Evolutionary conservation across 352 stramenopile genomes (phyloP).

Genomic region (Peronospora belbahrii): DNA sequence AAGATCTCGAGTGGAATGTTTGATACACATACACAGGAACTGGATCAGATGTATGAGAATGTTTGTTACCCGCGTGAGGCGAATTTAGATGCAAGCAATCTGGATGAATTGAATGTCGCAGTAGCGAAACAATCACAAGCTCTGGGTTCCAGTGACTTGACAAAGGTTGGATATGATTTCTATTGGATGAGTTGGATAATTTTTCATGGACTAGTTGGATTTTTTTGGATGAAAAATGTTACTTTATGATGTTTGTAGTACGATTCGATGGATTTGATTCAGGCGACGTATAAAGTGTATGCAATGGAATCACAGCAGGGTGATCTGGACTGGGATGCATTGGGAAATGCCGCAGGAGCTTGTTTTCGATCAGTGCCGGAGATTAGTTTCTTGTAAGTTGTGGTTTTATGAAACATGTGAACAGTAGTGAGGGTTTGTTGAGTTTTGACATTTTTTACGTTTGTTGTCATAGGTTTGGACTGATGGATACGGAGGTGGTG

Average conservation of each 20-base stretch:
- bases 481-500: conserved; percentile 73
- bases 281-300: conserved; percentile 36
- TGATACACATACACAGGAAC: conserved; percentile 43
- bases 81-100: conserved; percentile 73
- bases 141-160: conserved; percentile 62
- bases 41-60: conserved; percentile 70
- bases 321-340: conserved; percentile 55
- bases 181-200: background rate
- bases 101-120: conserved; percentile 74
- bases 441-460: conserved; percentile 3
- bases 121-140: conserved; percentile 69
- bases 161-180: conserved; percentile 34
- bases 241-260: conserved; percentile 26
- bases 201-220: background rate
- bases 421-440: background rate
- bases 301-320: conserved; percentile 23
- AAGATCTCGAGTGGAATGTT: conserved; percentile 58
- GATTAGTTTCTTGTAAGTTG: conserved; percentile 57
- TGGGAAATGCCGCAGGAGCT: conserved; percentile 49
- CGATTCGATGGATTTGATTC: conserved; percentile 60
- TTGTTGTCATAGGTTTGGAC: conserved; percentile 34
- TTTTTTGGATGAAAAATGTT: background rate
- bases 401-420: background rate
- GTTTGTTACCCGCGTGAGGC: conserved; percentile 77
- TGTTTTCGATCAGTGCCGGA: conserved; percentile 70